Evolutionary conservation across 1,284 basidiomycete species (phyloP), one percentile per base, ranked within the genome.

Genomic region (Apiotrichum montevideense): DNA sequence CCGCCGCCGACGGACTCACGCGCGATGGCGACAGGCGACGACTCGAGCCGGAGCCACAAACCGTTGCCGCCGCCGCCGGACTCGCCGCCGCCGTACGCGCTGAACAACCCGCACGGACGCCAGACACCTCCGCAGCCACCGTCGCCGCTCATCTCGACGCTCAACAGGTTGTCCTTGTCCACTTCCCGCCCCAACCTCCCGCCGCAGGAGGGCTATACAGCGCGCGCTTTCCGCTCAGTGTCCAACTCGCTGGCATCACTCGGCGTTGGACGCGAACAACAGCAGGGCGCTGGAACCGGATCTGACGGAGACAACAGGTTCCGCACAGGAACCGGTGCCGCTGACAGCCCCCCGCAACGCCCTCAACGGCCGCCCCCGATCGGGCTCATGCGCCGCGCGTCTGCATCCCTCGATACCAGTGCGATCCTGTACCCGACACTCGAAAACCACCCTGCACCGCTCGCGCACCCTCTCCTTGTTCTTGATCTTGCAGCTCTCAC

Each of bases 401-500:
- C 40, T 4, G 8, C 51, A 5, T 40, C 39, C 2, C 46, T 60
- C 13, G 56, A 63, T 48, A 52, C 49, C 6, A 49, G 37, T 6
- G 11, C 44, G 3, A 57, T 60, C 37, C 56, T 58, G 21, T 63
- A 58, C 46, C 56, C 56, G 37, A 57, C 58, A 14, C 55, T 59
- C 29, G 53, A 57, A 37, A 59, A 57, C 51, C 57, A 63, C 51
- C 58, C 57, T 5, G 37, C 46, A 5, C 55, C 57, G 14, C 39
- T 59, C n/a, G 50, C 46, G 6, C 51, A 60, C 6, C 65, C 66
- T n/a, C 57, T 69, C 8, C 59, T 70, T 35, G 65, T 69, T 3
- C 55, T 69, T 32, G 64, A 67, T n/a, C 54, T 70, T 3, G 55
- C 68, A 0, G 53, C 64, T 3, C 58, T 69, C 40, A 56, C 56